Evolutionary conservation across 805 yeast genomes (phyloP).

Genomic region (Ogataea corticis): DNA sequence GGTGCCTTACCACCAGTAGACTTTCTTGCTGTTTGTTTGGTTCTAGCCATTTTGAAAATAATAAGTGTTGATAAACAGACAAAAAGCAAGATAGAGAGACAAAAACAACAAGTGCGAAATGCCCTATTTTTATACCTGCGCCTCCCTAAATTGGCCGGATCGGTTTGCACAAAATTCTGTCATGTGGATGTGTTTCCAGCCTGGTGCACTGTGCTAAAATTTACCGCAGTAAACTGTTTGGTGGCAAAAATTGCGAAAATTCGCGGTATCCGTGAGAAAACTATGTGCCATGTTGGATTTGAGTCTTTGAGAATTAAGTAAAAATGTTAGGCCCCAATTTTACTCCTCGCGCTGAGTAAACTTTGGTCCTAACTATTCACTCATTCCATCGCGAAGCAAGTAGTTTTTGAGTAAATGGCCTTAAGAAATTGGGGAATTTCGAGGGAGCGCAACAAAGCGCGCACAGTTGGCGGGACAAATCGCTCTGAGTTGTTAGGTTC

Average conservation of each 20-base stretch:
- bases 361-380: conserved; percentile 6
- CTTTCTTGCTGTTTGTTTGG: conserved; percentile 92
- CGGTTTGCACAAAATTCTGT: neutral
- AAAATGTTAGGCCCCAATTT: conserved; percentile 4
- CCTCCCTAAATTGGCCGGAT: neutral
- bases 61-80: too few relatives aligned
- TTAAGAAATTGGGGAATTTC: conserved; percentile 1
- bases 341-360: conserved; percentile 16
- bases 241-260: conserved; percentile 3
- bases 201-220: conserved; percentile 2
- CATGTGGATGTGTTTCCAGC: neutral
- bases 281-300: conserved; percentile 8
- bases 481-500: conserved; percentile 1
- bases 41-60: conserved; percentile 71
- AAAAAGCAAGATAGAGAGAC: neutral
- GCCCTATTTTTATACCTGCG: neutral
- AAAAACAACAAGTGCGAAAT: conserved; percentile 4
- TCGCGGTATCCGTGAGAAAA: neutral
- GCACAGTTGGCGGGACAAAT: conserved; percentile 2
- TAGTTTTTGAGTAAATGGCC: conserved; percentile 1
- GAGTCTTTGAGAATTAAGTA: neutral
- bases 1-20: conserved; percentile 96
- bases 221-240: conserved; percentile 5
- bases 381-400: conserved; percentile 9
- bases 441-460: conserved; percentile 5